A percentile compares a stretch with the other conserved stretches of the same genome.
Evolutionary conservation across 2,329 filamentous ascomycete species (phyloP).

Genomic region (Ceratocystis cacaofunesta): DNA sequence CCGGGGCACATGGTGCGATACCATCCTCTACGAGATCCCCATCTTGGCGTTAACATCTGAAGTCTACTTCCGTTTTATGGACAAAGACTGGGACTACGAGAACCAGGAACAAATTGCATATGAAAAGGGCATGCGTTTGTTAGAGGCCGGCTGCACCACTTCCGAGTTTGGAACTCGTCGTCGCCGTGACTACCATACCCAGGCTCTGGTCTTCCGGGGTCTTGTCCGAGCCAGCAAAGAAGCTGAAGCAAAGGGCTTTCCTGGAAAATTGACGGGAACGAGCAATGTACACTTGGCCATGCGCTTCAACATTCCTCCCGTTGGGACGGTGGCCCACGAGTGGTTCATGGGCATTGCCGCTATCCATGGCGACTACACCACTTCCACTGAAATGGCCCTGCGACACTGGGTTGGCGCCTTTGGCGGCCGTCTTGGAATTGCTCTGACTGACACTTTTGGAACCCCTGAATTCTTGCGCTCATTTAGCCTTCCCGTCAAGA

Average conservation of each 20-base stretch:
- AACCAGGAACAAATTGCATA: conserved; percentile 76
- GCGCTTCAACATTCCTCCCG: conserved; percentile 69
- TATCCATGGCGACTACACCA: conserved; percentile 69
- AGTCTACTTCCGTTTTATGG: conserved; percentile 93
- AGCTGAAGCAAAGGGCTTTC: conserved; percentile 45
- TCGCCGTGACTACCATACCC: conserved; percentile 84
- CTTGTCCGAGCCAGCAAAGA: conserved; percentile 66
- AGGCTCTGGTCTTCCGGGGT: conserved; percentile 79
- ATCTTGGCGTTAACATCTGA: conserved; percentile 84
- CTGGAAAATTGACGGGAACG: conserved; percentile 68
- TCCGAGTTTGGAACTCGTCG: conserved; percentile 90
- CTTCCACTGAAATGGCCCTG: conserved; percentile 71
- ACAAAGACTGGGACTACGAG: conserved; percentile 79
- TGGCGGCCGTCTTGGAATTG: conserved; percentile 70
- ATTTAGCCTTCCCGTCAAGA: conserved; percentile 52
- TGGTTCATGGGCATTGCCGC: conserved; percentile 99
- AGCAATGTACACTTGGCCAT: conserved; percentile 97
- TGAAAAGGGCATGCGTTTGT: conserved; percentile 59
- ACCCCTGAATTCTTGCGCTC: conserved; percentile 76
- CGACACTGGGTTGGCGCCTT: conserved; percentile 86
- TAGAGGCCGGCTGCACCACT: conserved; percentile 72
- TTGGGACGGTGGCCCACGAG: conserved; percentile 86
- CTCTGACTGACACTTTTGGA: conserved; percentile 91
- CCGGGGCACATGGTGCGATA: conserved; percentile 78
- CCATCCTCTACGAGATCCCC: conserved; percentile 95